Base-by-base conservation (phyloP, 2,329 filamentous ascomycete species). In the Dothistroma pini region DNA sequence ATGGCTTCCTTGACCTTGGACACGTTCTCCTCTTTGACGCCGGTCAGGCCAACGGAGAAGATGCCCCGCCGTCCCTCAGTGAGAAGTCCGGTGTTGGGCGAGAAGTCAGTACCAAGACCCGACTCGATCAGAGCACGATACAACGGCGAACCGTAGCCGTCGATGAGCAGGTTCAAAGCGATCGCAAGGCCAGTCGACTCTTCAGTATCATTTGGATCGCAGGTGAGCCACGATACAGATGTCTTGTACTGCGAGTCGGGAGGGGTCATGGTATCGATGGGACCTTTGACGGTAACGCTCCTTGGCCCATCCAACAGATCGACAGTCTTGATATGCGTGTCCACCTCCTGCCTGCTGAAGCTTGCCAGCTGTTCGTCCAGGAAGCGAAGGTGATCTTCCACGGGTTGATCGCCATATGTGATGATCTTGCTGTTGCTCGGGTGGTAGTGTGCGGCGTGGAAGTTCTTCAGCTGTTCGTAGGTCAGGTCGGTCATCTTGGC, bases 361-460 rank as follows among this genome's bases (percentile, higher is more conserved):
- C 81, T 80, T 66, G 84, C 83, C 61, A 99, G 80, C 55, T 90
- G 88, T 10, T 86, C 82, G 70, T 93, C 85, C 31, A 97, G 83
- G 70, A 95, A 89, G 72, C 85, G 81, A 56, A 97, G 76, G 73
- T 99, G 95, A 57, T 91, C 88, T 2, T 81, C 81, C 62, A 99
- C 78, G 1, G 92, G 89, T 85, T 97, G 92, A 72, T 97, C 89
- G 56, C 95, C 95, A 69, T 99, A 99, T 0, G 95, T 97, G 71
- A 97, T 87, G 49, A 99, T 83, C 77, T 97, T 97, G 51, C 93
- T 89, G 76, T 99, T 99, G 78, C 92, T 97, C 0, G 95, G 95
- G 75, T 99, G 93, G 75, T 99, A 99, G 77, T 99, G 92, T 67
- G 92, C 86, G 49, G 88, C 88, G 67, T 97, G 96, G 75, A 96